phyloP scores from a whole-genome alignment of 768 basidiomycete species.

The Rhizopogon vinicolor region DNA sequence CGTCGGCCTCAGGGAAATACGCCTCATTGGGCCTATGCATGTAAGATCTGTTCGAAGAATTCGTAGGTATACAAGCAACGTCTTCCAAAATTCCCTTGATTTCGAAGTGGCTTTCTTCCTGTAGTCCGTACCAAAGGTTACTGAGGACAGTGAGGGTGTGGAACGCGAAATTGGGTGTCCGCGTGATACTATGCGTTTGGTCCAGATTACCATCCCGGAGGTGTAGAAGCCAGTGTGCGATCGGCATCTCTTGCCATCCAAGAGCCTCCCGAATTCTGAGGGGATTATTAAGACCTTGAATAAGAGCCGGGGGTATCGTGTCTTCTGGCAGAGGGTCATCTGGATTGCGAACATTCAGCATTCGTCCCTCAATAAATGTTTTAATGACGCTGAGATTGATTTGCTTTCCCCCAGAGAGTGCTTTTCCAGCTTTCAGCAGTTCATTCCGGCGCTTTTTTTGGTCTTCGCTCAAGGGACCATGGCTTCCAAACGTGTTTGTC shows the following conservation, averaged over 20 bases:
- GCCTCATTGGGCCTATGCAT: slow-evolving; percentile 50
- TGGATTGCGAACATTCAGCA: slow-evolving; percentile 49
- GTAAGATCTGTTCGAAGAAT: slow-evolving; percentile 8
- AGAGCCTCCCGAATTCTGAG: slow-evolving; percentile 49
- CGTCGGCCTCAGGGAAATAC: slow-evolving; percentile 79
- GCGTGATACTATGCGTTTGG: slow-evolving; percentile 52
- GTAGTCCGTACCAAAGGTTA: neutral
- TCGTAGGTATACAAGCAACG: slow-evolving; percentile 67
- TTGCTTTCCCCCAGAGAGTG: neutral
- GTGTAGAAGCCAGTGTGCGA: slow-evolving; percentile 68
- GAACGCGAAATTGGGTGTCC: slow-evolving; percentile 72
- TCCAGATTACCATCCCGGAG: slow-evolving; percentile 43
- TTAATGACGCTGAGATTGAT: slow-evolving; percentile 58
- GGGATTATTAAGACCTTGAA: slow-evolving; percentile 27
- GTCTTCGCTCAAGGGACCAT: neutral
- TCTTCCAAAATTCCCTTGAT: slow-evolving; percentile 32
- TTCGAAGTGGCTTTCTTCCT: neutral
- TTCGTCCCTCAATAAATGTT: slow-evolving; percentile 59
- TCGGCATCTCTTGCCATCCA: slow-evolving; percentile 28
- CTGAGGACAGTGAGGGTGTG: slow-evolving; percentile 46
- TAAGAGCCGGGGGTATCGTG: slow-evolving; percentile 36
- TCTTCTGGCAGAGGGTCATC: slow-evolving; percentile 71
- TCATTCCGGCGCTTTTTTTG: neutral
- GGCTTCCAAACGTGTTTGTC: slow-evolving; percentile 30
- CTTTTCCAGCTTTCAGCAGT: neutral